Percentiles rank a stretch among this genome's conserved stretches.
phyloP scores from a whole-genome alignment of 2,329 filamentous ascomycete species.

The Grosmannia clavigera region DNA sequence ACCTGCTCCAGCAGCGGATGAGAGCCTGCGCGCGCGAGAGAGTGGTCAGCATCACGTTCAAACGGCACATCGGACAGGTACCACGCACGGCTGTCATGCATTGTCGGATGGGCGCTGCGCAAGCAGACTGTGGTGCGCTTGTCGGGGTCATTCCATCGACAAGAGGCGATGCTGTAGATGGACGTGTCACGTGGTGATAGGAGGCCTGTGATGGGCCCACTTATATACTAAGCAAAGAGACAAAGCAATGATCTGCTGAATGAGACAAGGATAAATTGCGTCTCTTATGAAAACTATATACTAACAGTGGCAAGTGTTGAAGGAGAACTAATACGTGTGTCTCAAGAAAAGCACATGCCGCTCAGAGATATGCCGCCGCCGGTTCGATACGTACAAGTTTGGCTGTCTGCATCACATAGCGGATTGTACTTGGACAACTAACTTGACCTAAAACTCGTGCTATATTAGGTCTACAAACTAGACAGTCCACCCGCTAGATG shows the following conservation, averaged over 20 bases:
- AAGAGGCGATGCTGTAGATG: neutral
- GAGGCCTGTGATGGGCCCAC: too few species aligned
- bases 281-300: too few species aligned
- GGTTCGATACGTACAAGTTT: too few species aligned
- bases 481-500: neutral
- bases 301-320: too few species aligned
- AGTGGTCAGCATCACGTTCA: constrained; percentile 7
- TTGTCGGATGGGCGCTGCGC: neutral
- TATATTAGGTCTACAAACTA: neutral
- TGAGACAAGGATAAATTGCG: too few species aligned
- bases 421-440: too few species aligned
- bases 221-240: too few species aligned
- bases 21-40: constrained; percentile 38
- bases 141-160: neutral
- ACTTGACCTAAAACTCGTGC: neutral
- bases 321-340: too few species aligned
- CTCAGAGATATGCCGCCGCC: too few species aligned
- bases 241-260: too few species aligned
- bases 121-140: neutral
- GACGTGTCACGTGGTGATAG: neutral
- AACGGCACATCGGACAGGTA: neutral
- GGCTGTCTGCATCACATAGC: too few species aligned
- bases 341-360: too few species aligned
- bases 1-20: constrained; percentile 87
- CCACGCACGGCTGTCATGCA: neutral